Percentiles rank a stretch among this genome's conserved stretches.
Conservation (phyloP, 768 basidiomycete genomes). For the Grammothele lineata region DNA sequence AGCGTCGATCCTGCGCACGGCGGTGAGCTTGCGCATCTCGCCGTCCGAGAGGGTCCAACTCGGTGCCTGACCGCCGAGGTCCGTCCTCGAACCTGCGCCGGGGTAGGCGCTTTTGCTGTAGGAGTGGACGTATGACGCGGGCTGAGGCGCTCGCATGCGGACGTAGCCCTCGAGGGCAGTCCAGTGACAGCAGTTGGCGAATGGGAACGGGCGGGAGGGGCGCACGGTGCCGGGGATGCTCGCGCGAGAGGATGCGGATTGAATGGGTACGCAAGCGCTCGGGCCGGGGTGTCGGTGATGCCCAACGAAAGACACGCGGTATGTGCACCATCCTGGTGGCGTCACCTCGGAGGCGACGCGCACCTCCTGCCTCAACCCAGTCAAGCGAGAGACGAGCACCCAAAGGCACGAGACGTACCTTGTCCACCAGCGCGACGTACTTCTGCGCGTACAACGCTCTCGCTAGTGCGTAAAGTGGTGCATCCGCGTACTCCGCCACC, state of each 20-base stretch:
- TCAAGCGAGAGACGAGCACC: too few relatives aligned
- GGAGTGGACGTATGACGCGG: neutral
- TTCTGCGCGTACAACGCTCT: neutral
- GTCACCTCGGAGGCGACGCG: neutral
- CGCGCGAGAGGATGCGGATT: neutral
- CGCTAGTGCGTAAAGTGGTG: neutral
- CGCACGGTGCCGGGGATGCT: neutral
- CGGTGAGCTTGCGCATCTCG: neutral
- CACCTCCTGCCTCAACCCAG: slow-evolving; percentile 2
- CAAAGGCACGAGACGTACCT: neutral
- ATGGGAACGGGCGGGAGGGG: neutral
- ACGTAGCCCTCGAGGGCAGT: neutral
- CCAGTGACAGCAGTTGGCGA: neutral
- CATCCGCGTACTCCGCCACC: slow-evolving; percentile 2
- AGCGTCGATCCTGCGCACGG: too few relatives aligned
- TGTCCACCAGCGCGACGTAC: slow-evolving; percentile 2
- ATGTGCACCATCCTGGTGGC: neutral
- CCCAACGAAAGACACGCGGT: neutral
- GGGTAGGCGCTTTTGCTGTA: too few relatives aligned
- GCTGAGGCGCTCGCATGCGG: neutral
- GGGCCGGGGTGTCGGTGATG: neutral
- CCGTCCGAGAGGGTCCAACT: neutral
- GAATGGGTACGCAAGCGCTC: neutral
- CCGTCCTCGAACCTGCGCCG: too few relatives aligned
- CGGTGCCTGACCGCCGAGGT: neutral